A percentile compares a stretch with the other conserved stretches of the same genome.
These are phyloP conservation scores for Lactarius trivialis DNA, from an alignment of 768 basidiomycete genomes.

Conservation along the genomic window DNA sequence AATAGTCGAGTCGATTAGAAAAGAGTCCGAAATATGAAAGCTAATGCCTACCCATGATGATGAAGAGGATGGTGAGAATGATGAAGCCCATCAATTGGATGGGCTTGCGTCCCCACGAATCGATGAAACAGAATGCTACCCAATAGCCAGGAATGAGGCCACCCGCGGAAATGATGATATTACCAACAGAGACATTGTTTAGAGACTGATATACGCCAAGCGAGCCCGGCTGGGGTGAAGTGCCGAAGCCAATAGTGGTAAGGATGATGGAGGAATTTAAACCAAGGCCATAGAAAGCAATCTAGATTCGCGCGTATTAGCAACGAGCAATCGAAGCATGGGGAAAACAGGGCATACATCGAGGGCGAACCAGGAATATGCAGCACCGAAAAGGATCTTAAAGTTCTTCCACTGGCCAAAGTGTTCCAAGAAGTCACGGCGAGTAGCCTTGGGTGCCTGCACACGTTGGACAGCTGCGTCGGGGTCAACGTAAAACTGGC, in stretches of 20 bases:
- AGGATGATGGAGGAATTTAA: slow-evolving; percentile 78
- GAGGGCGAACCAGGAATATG: slow-evolving; percentile 87
- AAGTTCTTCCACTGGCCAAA: slow-evolving; percentile 71
- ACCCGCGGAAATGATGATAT: slow-evolving; percentile 66
- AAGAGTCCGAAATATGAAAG: too few relatives aligned
- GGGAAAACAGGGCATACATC: slow-evolving; percentile 52
- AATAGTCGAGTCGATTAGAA: neutral
- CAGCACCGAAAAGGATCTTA: slow-evolving; percentile 70
- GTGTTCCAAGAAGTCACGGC: slow-evolving; percentile 59
- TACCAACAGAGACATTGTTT: slow-evolving; percentile 62
- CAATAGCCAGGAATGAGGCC: slow-evolving; percentile 84
- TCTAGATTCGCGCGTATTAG: slow-evolving; percentile 33
- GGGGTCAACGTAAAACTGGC: slow-evolving; percentile 42
- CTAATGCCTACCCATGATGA: slow-evolving; percentile 53
- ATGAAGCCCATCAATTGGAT: slow-evolving; percentile 77
- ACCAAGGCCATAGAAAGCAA: slow-evolving; percentile 86
- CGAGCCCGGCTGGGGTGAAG: slow-evolving; percentile 32
- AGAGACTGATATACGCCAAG: slow-evolving; percentile 44
- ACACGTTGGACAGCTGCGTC: slow-evolving; percentile 55
- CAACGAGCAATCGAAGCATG: neutral
- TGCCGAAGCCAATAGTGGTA: slow-evolving; percentile 66
- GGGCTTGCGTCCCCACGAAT: slow-evolving; percentile 74
- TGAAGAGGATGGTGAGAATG: slow-evolving; percentile 57
- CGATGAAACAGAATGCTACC: slow-evolving; percentile 57
- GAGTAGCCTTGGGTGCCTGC: slow-evolving; percentile 60